Conservation (phyloP, 2,329 filamentous ascomycete species). For the Xylaria sp. region DNA sequence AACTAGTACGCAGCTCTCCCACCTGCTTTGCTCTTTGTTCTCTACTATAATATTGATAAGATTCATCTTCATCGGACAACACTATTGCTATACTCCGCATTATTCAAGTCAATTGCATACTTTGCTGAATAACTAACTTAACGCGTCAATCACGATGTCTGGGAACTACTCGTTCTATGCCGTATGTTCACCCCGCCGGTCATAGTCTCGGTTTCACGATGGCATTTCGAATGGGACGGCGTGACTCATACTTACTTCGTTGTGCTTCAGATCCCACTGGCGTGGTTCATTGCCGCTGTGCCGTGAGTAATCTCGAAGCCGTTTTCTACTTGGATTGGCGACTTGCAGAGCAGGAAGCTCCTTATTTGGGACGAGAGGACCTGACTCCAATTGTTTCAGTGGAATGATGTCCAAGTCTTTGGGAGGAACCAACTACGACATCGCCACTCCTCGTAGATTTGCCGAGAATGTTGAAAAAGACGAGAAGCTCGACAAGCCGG, state of each 20-base stretch:
- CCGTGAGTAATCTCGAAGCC: conserved; percentile 23
- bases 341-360: too few species aligned
- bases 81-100: background rate
- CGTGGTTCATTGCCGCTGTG: conserved; percentile 31
- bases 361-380: too few species aligned
- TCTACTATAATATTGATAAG: background rate
- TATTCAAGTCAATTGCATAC: background rate
- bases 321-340: too few species aligned
- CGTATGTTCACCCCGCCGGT: conserved; percentile 26
- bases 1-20: background rate
- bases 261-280: conserved; percentile 34
- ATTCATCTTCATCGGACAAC: background rate
- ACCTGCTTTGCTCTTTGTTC: background rate
- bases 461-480: conserved; percentile 35
- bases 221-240: background rate
- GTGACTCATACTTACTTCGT: conserved; percentile 10
- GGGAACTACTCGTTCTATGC: conserved; percentile 43
- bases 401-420: conserved; percentile 20
- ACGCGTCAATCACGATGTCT: conserved; percentile 33
- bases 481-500: conserved; percentile 36
- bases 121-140: background rate
- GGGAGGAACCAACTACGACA: conserved; percentile 30
- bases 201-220: background rate
- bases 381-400: too few species aligned
- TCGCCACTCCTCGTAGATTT: conserved; percentile 32